Conservation (phyloP, 352 stramenopile genomes). For the Pythium volutum region DNA sequence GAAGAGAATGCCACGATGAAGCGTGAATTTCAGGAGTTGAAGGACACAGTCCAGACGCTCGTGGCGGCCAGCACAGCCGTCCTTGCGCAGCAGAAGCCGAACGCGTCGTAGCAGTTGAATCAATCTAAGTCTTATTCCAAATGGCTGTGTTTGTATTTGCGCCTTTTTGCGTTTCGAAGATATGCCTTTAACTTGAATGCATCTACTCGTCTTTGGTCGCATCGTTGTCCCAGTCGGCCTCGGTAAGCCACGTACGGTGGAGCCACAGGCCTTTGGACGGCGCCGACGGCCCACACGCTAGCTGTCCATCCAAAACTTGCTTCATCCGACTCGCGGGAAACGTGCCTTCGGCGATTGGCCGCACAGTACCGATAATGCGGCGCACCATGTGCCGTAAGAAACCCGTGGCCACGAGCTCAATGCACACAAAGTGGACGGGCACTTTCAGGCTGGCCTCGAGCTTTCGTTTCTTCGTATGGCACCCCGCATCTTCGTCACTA, state of each 20-base stretch:
- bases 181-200: too few relatives aligned
- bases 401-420: conserved; percentile 80
- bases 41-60: too few relatives aligned
- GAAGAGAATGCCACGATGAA: too few relatives aligned
- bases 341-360: conserved; percentile 74
- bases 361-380: conserved; percentile 77
- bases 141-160: too few relatives aligned
- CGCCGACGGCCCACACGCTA: conserved; percentile 62
- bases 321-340: conserved; percentile 53
- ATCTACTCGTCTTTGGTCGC: conserved; percentile 24
- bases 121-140: too few relatives aligned
- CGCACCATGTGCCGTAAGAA: conserved; percentile 89
- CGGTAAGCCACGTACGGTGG: conserved; percentile 79
- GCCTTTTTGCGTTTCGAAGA: too few relatives aligned
- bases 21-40: too few relatives aligned
- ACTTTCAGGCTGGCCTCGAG: conserved; percentile 13
- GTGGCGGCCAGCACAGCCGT: too few relatives aligned
- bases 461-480: conserved; percentile 37
- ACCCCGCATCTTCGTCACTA: conserved; percentile 17
- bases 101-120: too few relatives aligned
- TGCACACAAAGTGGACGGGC: conserved; percentile 73
- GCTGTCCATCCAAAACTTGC: conserved; percentile 54
- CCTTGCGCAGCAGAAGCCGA: too few relatives aligned
- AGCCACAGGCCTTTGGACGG: conserved; percentile 80
- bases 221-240: conserved; percentile 70